Evolutionary conservation across 2,329 filamentous ascomycete genomes (phyloP), one percentile per base, ranked within the genome.

Genomic region (Gliomastix tumulicola): DNA sequence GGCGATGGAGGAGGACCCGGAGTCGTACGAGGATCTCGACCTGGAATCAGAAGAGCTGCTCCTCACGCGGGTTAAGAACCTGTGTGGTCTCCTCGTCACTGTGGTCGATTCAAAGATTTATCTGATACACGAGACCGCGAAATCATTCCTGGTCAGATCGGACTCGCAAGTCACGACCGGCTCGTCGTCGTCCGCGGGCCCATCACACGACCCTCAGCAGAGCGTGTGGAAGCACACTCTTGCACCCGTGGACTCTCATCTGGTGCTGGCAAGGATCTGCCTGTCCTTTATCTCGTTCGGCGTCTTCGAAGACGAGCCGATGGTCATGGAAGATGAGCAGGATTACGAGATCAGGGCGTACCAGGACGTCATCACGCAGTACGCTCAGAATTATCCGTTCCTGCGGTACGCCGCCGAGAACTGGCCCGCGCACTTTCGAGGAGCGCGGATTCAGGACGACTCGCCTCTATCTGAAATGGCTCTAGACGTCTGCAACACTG

Each of bases 111-210:
- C 38, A 3, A 45, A 30, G 30, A 23, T 51, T 10, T 50, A 49
- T 30, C 37, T 51, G 1, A 32, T 51, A 21, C 47, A 51, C 17
- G 44, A 50, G 25, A 50, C 47, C 0, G 47, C 43, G 7, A 46
- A 41, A 19, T 47, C 49, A 34, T 50, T 49, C 23, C 28, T 50
- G 5, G 38, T 48, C 7, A 21, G 17, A 5, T 27, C 17, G 17
- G 17, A 38, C 12, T 6, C 2, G 22, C 6, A 22, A 7, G 7
- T 7, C 7, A 6, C 6, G 4, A 12, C 12, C 10, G n/a, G 2
- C 18, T 34, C n/a, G 17, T 28, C 25, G 10, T 16, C 17, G 18
- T n/a, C n/a, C n/a, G n/a, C n/a, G n/a, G n/a, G n/a, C n/a, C n/a
- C n/a, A n/a, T n/a, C n/a, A n/a, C n/a, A n/a, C n/a, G n/a, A n/a